phyloP scores from a whole-genome alignment of 1,284 basidiomycete species.

The Erythrobasidium hasegawianum region DNA sequence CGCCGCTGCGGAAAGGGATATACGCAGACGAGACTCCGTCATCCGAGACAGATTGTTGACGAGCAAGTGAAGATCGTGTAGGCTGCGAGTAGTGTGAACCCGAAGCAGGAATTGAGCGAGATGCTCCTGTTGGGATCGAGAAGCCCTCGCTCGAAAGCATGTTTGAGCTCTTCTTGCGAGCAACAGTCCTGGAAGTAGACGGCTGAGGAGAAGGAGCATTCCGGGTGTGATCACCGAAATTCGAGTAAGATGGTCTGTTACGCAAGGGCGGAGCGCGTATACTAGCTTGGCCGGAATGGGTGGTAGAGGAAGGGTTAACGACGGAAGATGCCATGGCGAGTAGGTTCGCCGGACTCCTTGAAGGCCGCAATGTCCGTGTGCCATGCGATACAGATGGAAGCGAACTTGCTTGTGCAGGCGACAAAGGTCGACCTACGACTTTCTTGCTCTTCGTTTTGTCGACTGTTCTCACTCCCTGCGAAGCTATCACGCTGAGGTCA shows the following conservation, averaged over 20 bases:
- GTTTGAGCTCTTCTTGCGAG: conserved; percentile 16
- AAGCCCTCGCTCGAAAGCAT: not conserved
- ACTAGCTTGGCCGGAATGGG: conserved; percentile 4
- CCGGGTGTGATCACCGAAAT: not conserved
- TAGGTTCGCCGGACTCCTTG: not conserved
- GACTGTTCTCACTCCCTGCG: not conserved
- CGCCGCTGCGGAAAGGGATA: not conserved
- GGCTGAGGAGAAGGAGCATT: not conserved
- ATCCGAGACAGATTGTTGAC: conserved; percentile 9
- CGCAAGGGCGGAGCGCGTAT: conserved; percentile 9
- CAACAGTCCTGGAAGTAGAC: not conserved
- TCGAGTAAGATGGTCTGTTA: conserved; percentile 14
- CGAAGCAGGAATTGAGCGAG: not conserved
- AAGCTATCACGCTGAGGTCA: conserved; percentile 14
- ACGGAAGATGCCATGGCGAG: conserved; percentile 1
- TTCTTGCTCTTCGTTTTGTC: too few species aligned
- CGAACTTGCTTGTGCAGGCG: too few species aligned
- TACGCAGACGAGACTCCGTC: not conserved
- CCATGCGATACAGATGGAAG: not conserved
- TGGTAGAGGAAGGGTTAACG: conserved; percentile 4
- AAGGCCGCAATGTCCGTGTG: not conserved
- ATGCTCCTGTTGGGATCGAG: not conserved
- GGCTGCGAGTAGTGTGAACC: conserved; percentile 23
- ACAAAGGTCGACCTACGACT: too few species aligned
- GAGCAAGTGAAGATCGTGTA: conserved; percentile 22